Base-by-base conservation (phyloP, 805 yeast species). In the Kodamaea neixiangensis region DNA sequence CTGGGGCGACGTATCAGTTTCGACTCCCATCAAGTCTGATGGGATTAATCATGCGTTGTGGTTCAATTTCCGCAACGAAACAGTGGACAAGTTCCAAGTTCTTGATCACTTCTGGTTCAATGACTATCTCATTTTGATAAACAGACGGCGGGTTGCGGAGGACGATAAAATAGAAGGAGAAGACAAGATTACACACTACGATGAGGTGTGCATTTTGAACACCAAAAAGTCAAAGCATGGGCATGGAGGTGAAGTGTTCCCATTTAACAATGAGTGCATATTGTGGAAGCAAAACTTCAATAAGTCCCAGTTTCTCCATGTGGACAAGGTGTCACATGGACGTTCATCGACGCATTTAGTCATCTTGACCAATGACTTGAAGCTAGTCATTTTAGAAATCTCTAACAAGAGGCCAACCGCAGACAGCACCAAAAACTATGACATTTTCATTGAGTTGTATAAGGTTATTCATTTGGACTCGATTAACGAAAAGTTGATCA, bases 201-300 rank as follows among this genome's bases (percentile, higher is more conserved):
- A 73, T 59, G 78, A 75, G 50, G 56, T 73, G 25, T 58, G 74
- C 11, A 66, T 73, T 6, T 40, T 73, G 18, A 66, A 73, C 52
- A 61, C 72, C 10, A 51, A 64, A 3, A 41, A 51, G 13, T 62
- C 75, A 2, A 69, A 63, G 44, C 66, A 53, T 55, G 78, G 76
- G 1, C 53, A 52, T 21, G 73, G 71, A 1, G 69, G 67, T 5
- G 64, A 53, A 7, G 52, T 52, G 7, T 63, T 65, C 37, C 60
- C 60, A 18, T 72, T 75, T 47, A 75, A 72, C 48, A 69, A 69
- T 50, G 78, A 75, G 50, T 51, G 64, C 38, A 64, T 73, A 19
- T 55, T 71, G 6, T 74, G 78, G 77, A 66, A 73, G 44, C 68
- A 70, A 47, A 61, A 68, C 47, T 67, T 71, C 48, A 39, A 42